Evolutionary conservation across 352 stramenopile species (phyloP), one percentile per base, ranked within the genome.

Genomic region (Lagenidium giganteum): DNA sequence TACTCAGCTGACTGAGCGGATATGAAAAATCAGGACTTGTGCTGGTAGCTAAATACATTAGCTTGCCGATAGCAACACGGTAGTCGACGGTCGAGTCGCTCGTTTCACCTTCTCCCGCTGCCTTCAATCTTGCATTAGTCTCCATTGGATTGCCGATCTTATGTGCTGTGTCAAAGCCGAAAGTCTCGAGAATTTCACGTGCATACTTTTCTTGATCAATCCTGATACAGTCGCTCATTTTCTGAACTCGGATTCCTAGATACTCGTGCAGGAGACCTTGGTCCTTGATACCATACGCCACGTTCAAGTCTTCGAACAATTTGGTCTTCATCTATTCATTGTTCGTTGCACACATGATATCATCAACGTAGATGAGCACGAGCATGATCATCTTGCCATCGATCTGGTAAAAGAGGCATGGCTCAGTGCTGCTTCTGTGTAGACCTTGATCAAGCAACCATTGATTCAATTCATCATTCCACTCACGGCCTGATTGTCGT

Each of bases 321-420:
- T 39, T 51, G 23, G 24, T 38, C 31, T 59, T 57, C 4, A 55
- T 51, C 2, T 32, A 3, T 1, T 28, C 45, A 30, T 51, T 39
- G 3, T 43, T 47, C 5, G 45, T 61, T 17, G 52, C 45, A 26
- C 48, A 64, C 26, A 64, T 22, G 4, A 59, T 54, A 14, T 59
- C 47, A 45, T 64, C 47, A 3, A 64, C 48, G 24, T 59, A 64
- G 37, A 37, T 7, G 5, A 55, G 26, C 11, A 55, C 36, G 5
- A 64, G 31, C 9, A 27, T 43, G n/a, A 54, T 54, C n/a, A 38
- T 24, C 4, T 21, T 33, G 24, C 37, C 53, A 8, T 7, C 18
- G 13, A 34, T 26, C 18, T 35, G 48, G 24, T 41, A 37, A 20
- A 22, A 37, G 31, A 37, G 31, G 22, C 31, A 37, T 7, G 31